Conservation (phyloP, 768 basidiomycete species). For the Hygrocybe punicea region DNA sequence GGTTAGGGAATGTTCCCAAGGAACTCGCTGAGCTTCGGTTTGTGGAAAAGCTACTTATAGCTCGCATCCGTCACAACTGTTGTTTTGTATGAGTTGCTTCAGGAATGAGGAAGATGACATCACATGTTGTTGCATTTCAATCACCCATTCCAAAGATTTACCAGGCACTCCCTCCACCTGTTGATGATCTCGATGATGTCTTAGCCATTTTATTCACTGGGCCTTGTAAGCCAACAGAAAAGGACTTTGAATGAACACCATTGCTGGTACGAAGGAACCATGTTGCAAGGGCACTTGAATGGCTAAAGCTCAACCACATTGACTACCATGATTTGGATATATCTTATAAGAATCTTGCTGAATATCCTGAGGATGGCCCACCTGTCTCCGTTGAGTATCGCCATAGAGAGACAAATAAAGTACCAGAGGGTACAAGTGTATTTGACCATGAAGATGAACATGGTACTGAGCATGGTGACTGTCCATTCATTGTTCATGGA, state of each 20-base stretch:
- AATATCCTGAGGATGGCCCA: constrained; percentile 10
- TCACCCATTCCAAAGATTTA: constrained; percentile 33
- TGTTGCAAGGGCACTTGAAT: constrained; percentile 29
- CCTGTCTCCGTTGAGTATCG: constrained; percentile 26
- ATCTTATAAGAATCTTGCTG: constrained; percentile 19
- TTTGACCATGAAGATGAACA: constrained; percentile 14
- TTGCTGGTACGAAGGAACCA: constrained; percentile 27
- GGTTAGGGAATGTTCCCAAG: constrained; percentile 31
- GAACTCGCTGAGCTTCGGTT: constrained; percentile 22
- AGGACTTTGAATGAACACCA: constrained; percentile 27
- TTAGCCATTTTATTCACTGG: constrained; percentile 35
- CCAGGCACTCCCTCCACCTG: constrained; percentile 28
- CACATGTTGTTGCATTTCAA: constrained; percentile 22
- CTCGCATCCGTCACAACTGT: constrained; percentile 21
- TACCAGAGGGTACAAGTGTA: constrained; percentile 7
- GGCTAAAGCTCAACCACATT: constrained; percentile 34
- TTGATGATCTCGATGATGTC: constrained; percentile 30
- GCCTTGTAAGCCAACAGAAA: constrained; percentile 17
- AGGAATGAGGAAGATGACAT: constrained; percentile 15
- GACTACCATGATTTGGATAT: constrained; percentile 32
- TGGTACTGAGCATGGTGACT: constrained; percentile 26
- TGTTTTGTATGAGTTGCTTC: constrained; percentile 26
- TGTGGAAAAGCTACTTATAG: constrained; percentile 26
- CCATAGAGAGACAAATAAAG: constrained; percentile 1
- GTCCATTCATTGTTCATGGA: constrained; percentile 40